A percentile compares a stretch with the other conserved stretches of the same genome.
Evolutionary conservation across 495 filamentous ascomycete genomes (phyloP).

Genomic region (Daldinia bambusicola): DNA sequence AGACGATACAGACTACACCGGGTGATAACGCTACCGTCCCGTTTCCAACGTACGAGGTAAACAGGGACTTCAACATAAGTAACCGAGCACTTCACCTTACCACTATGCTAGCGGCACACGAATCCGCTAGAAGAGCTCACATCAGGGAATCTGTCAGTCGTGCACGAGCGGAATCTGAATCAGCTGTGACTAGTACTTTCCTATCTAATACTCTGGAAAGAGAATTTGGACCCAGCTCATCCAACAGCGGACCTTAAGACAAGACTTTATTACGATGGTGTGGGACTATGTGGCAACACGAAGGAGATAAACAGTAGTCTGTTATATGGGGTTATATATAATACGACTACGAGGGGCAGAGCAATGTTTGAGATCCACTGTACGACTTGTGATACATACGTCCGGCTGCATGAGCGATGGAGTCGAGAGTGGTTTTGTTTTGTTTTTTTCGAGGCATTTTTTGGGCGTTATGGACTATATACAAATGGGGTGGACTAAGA

Average conservation of each 20-base stretch:
- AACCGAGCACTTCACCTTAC: constrained; percentile 7
- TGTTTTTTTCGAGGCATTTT: not conserved
- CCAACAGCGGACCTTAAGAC: constrained; percentile 37
- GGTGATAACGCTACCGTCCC: not conserved
- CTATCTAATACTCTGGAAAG: constrained; percentile 10
- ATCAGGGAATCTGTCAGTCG: constrained; percentile 35
- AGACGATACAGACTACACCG: not conserved
- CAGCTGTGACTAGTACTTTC: constrained; percentile 9
- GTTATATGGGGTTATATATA: constrained; percentile 22
- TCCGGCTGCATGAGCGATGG: constrained; percentile 46
- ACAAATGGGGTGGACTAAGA: constrained; percentile 15
- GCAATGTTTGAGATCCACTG: constrained; percentile 23
- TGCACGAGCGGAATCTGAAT: constrained; percentile 41
- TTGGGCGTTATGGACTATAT: constrained; percentile 27
- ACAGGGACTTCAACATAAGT: constrained; percentile 11
- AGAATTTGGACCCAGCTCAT: constrained; percentile 40
- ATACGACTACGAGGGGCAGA: constrained; percentile 23
- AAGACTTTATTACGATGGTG: constrained; percentile 6
- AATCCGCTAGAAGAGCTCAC: constrained; percentile 43
- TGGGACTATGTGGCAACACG: not conserved
- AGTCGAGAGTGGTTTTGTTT: constrained; percentile 36
- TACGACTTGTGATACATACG: constrained; percentile 39
- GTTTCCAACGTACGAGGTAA: not conserved
- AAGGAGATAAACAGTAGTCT: not conserved
- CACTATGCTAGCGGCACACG: constrained; percentile 42